These are phyloP conservation scores for Brassica nigra DNA, from an alignment of 345 rosid species.

Conservation along the genomic window DNA sequence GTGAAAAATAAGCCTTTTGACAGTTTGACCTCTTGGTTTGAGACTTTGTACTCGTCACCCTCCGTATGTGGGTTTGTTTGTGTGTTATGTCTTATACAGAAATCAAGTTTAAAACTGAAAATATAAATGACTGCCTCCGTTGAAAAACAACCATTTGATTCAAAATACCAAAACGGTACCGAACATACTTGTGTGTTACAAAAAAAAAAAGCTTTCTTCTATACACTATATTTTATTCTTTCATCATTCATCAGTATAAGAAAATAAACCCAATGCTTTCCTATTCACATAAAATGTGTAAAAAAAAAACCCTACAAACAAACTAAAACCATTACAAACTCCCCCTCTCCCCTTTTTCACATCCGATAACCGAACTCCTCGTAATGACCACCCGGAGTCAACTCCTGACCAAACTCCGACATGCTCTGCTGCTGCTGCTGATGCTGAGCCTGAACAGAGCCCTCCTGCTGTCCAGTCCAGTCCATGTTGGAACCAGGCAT, in stretches of 20 bases:
- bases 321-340: neutral
- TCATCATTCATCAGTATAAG: conserved; percentile 11
- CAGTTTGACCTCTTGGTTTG: conserved; percentile 24
- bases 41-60: neutral
- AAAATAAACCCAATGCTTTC: conserved; percentile 23
- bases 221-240: conserved; percentile 3
- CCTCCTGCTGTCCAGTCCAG: conserved; percentile 31
- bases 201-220: conserved; percentile 9
- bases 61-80: conserved; percentile 24
- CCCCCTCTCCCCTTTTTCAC: neutral
- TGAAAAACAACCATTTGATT: conserved; percentile 1
- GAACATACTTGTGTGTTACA: conserved; percentile 25
- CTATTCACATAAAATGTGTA: conserved; percentile 38
- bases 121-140: neutral
- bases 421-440: conserved; percentile 18
- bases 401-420: conserved; percentile 30
- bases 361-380: conserved; percentile 37
- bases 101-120: conserved; percentile 4
- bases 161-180: conserved; percentile 18
- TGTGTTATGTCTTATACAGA: neutral
- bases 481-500: conserved; percentile 36
- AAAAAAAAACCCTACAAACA: conserved; percentile 9
- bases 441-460: conserved; percentile 19
- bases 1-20: conserved; percentile 19
- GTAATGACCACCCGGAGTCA: conserved; percentile 22